These are phyloP conservation scores for Stagonosporopsis cucurbitacearum DNA, from an alignment of 2,329 filamentous ascomycete species.

Conservation along the genomic window DNA sequence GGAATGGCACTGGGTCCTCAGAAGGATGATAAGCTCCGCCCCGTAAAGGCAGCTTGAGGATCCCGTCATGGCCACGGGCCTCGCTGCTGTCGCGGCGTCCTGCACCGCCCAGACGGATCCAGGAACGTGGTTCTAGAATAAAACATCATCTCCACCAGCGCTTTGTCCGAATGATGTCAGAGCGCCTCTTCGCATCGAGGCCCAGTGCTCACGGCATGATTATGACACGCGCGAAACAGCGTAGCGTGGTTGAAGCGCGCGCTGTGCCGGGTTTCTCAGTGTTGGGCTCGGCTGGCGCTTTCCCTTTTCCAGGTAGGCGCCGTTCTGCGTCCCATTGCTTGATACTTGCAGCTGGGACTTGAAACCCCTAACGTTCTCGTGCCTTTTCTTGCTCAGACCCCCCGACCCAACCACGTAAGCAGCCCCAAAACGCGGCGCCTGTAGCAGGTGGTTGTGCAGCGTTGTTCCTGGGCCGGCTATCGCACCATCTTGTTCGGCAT, in stretches of 20 bases:
- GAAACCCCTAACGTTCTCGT: constrained; percentile 10
- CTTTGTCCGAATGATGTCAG: constrained; percentile 10
- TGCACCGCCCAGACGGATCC: not conserved
- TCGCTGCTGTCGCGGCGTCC: not conserved
- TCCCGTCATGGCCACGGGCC: constrained; percentile 1
- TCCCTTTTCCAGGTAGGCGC: constrained; percentile 3
- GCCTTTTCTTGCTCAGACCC: constrained; percentile 5
- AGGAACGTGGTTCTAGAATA: constrained; percentile 7
- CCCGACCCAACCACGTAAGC: constrained; percentile 7
- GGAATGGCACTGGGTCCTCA: constrained; percentile 1
- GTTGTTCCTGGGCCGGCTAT: constrained; percentile 6
- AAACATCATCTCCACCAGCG: constrained; percentile 6
- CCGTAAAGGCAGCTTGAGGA: constrained; percentile 2
- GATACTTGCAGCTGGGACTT: constrained; percentile 4
- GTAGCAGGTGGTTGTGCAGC: not conserved
- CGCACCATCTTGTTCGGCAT: constrained; percentile 1
- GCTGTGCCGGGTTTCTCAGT: not conserved
- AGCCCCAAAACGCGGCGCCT: not conserved
- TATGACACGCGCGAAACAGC: constrained; percentile 7
- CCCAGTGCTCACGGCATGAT: constrained; percentile 10
- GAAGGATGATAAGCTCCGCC: not conserved
- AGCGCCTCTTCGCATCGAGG: not conserved
- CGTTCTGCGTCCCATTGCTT: constrained; percentile 8
- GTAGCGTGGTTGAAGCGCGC: not conserved
- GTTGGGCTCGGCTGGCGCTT: not conserved